Evolutionary conservation across 164 flowering plant species (phyloP).

Genomic region (Protea cynaroides): DNA sequence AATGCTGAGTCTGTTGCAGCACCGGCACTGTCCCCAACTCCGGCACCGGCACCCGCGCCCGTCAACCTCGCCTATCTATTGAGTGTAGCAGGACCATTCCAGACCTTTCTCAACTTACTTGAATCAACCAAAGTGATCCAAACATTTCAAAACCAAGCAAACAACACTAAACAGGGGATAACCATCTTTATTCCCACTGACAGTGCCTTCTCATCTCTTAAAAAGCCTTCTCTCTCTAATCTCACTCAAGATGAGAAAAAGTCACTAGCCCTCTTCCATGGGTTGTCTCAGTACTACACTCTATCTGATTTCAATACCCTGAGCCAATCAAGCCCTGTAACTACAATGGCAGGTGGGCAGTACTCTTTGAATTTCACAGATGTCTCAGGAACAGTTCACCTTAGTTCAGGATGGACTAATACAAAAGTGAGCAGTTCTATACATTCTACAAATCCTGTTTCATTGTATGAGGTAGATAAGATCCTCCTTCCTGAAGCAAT

Average conservation of each 20-base stretch:
- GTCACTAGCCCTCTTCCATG: constrained; percentile 63
- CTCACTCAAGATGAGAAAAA: constrained; percentile 72
- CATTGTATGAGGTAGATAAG: constrained; percentile 58
- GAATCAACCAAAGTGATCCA: constrained; percentile 65
- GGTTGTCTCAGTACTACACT: constrained; percentile 57
- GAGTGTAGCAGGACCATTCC: constrained; percentile 80
- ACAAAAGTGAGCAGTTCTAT: constrained; percentile 73
- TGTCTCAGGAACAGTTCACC: constrained; percentile 43
- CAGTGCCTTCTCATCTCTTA: constrained; percentile 54
- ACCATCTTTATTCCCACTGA: constrained; percentile 85
- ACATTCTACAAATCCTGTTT: constrained; percentile 64
- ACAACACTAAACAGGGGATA: constrained; percentile 72
- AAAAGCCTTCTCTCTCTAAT: constrained; percentile 59
- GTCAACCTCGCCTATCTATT: constrained; percentile 74
- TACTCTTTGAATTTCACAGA: constrained; percentile 64
- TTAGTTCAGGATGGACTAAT: constrained; percentile 62
- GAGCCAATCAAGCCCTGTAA: constrained; percentile 46
- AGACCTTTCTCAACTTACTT: constrained; percentile 56
- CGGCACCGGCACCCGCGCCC: constrained; percentile 76
- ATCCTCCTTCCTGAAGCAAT: constrained; percentile 83
- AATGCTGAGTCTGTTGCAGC: constrained; percentile 30
- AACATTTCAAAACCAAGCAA: constrained; percentile 83
- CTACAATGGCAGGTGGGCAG: constrained; percentile 67
- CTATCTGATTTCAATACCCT: constrained; percentile 75
- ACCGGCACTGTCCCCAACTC: constrained; percentile 39